Evolutionary conservation across 2,329 filamentous ascomycete genomes (phyloP).

Genomic region (Rachicladosporium sp.): DNA sequence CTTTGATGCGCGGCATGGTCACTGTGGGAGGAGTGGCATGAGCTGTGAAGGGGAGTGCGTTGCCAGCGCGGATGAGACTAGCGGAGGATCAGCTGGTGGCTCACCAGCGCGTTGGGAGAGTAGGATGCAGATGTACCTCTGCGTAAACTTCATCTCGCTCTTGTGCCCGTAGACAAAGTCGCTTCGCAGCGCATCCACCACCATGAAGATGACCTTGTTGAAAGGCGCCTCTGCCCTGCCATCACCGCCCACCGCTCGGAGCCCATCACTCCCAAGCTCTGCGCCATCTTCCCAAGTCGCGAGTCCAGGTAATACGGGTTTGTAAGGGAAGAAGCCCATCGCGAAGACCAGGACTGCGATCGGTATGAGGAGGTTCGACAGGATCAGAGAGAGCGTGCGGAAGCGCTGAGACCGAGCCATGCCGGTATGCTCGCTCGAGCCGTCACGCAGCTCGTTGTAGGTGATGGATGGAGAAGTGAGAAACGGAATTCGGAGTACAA

Average conservation of each 20-base stretch:
- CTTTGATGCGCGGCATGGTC: constrained; percentile 97
- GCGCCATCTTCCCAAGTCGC: constrained; percentile 34
- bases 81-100: not conserved
- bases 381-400: constrained; percentile 34
- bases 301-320: constrained; percentile 78
- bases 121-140: constrained; percentile 46
- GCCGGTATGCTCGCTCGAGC: not conserved
- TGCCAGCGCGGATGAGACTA: constrained; percentile 71
- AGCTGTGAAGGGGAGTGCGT: constrained; percentile 84
- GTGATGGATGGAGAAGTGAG: no score
- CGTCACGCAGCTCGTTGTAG: no score
- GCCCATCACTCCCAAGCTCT: no score
- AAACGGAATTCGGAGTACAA: no score
- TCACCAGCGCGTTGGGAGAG: not conserved
- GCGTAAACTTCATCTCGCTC: constrained; percentile 78
- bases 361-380: constrained; percentile 68
- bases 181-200: constrained; percentile 86
- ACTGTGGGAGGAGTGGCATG: constrained; percentile 91
- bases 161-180: constrained; percentile 79
- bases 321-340: constrained; percentile 93
- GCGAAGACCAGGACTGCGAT: constrained; percentile 60
- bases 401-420: constrained; percentile 12
- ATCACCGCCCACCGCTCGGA: no score
- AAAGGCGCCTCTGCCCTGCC: constrained; percentile 49
- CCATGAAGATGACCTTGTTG: constrained; percentile 89